Evolutionary conservation across 495 filamentous ascomycete species (phyloP).

Genomic region (Daldinia vernicosa): DNA sequence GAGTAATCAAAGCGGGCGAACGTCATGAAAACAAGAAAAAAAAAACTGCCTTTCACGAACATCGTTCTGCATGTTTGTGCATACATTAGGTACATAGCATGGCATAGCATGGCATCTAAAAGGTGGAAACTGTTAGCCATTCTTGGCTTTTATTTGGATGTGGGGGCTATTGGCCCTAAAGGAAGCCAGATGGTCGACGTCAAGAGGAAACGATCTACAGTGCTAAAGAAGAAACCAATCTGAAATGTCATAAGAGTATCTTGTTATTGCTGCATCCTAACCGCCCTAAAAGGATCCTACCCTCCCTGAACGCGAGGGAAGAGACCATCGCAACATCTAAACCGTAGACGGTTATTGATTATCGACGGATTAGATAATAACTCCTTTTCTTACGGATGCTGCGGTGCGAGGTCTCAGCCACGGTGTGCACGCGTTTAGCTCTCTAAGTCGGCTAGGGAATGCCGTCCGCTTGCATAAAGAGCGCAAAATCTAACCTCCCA

Average conservation of each 20-base stretch:
- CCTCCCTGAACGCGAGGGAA: conserved; percentile 12
- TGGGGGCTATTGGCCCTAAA: conserved; percentile 4
- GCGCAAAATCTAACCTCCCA: background rate
- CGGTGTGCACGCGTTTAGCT: conserved; percentile 25
- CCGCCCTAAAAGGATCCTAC: conserved; percentile 15
- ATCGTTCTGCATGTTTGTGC: background rate
- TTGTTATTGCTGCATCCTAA: conserved; percentile 9
- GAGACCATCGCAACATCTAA: background rate
- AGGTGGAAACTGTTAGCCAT: conserved; percentile 15
- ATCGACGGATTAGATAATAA: conserved; percentile 8
- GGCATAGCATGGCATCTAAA: background rate
- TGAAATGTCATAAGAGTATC: conserved; percentile 3
- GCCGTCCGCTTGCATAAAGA: conserved; percentile 13
- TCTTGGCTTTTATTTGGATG: conserved; percentile 7
- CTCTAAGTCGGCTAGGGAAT: conserved; percentile 13
- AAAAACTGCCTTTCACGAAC: background rate
- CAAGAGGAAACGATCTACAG: conserved; percentile 29
- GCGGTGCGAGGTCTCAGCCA: conserved; percentile 38
- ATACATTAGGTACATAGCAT: no score
- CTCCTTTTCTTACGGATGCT: conserved; percentile 22
- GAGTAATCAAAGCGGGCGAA: conserved; percentile 25
- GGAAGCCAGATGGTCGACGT: conserved; percentile 1
- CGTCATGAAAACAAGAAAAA: conserved; percentile 18
- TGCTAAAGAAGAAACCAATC: conserved; percentile 8
- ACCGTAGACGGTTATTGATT: conserved; percentile 3